Conservation (phyloP, 192 early-diverging fungal genomes). For the Coemansia sp. region DNA sequence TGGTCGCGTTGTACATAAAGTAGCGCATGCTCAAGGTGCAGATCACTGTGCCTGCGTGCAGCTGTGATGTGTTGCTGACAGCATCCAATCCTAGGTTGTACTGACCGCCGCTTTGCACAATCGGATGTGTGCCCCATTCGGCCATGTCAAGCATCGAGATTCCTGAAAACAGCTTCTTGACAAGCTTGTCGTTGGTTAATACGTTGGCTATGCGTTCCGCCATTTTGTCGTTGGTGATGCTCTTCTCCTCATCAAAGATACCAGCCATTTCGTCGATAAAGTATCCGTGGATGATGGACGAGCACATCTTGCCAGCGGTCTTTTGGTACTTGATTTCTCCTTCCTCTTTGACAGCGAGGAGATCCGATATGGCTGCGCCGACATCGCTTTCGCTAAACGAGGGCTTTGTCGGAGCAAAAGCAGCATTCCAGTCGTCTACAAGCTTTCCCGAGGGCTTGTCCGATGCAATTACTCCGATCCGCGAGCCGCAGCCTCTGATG, state of each 20-base stretch:
- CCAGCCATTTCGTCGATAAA: conserved; percentile 84
- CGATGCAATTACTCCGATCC: conserved; percentile 74
- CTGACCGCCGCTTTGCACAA: conserved; percentile 93
- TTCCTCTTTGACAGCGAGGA: conserved; percentile 89
- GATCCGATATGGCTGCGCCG: conserved; percentile 63
- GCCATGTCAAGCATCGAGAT: conserved; percentile 71
- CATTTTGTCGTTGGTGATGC: conserved; percentile 81
- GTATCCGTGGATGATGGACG: conserved; percentile 78
- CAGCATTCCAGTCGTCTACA: conserved; percentile 75
- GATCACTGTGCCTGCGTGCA: conserved; percentile 88
- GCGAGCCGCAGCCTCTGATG: conserved; percentile 36
- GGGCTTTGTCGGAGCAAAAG: conserved; percentile 53
- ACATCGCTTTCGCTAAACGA: conserved; percentile 73
- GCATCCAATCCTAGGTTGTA: conserved; percentile 87
- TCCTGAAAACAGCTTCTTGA: conserved; percentile 63
- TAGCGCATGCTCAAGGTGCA: conserved; percentile 94
- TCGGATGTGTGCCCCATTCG: conserved; percentile 92
- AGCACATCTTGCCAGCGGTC: conserved; percentile 72
- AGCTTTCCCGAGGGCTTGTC: conserved; percentile 77
- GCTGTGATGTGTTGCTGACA: conserved; percentile 63
- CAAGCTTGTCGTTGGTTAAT: conserved; percentile 67
- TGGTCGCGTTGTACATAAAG: conserved; percentile 92
- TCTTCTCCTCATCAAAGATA: conserved; percentile 86
- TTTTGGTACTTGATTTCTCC: conserved; percentile 75
- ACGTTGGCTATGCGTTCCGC: conserved; percentile 70